Conservation (phyloP, 345 rosid species). For the Ceriops tagal region DNA sequence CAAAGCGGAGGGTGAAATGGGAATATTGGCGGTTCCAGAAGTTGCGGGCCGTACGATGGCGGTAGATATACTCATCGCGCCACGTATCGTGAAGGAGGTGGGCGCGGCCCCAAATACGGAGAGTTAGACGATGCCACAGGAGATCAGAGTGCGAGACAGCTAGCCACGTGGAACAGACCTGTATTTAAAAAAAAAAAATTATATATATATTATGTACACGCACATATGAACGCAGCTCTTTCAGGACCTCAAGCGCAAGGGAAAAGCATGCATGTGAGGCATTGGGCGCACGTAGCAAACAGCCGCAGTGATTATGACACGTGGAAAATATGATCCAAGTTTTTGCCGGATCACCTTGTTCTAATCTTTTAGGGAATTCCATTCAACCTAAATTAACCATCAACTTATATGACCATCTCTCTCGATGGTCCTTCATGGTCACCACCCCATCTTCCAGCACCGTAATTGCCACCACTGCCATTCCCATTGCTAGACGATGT, state of each 20-base stretch:
- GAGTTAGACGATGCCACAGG: constrained; percentile 66
- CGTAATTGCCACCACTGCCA: constrained; percentile 20
- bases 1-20: constrained; percentile 53
- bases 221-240: not conserved
- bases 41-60: constrained; percentile 62
- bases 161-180: constrained; percentile 95
- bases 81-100: constrained; percentile 48
- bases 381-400: no score
- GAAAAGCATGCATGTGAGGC: constrained; percentile 14
- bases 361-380: no score
- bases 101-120: constrained; percentile 54
- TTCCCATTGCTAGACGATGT: constrained; percentile 23
- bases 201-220: no score
- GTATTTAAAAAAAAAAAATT: not conserved
- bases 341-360: no score
- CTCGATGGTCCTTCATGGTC: constrained; percentile 63
- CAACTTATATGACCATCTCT: no score
- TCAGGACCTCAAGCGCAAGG: no score
- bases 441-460: constrained; percentile 25
- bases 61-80: constrained; percentile 62
- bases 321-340: not conserved
- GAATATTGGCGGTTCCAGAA: constrained; percentile 41
- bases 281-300: no score
- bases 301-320: not conserved
- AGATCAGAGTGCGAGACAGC: constrained; percentile 70